Evolutionary conservation across 495 filamentous ascomycete genomes (phyloP).

Genomic region (Penicillium cinerascens): DNA sequence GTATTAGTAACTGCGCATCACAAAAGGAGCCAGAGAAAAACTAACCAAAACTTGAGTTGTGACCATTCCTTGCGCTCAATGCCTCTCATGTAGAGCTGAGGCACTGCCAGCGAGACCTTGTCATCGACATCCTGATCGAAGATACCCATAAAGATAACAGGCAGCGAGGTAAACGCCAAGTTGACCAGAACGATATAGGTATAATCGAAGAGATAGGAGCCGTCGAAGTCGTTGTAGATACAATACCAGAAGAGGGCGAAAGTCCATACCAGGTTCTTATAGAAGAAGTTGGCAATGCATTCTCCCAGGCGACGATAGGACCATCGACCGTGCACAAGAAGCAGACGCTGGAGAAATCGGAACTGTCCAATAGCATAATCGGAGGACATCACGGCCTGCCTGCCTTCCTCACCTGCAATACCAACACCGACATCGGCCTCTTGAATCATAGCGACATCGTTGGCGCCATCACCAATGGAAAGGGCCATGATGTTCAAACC

Average conservation of each 20-base stretch:
- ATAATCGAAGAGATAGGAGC: slow-evolving; percentile 95
- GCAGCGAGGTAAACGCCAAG: slow-evolving; percentile 92
- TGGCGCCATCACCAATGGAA: slow-evolving; percentile 94
- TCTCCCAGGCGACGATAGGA: slow-evolving; percentile 91
- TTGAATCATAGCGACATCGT: slow-evolving; percentile 99
- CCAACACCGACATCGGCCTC: slow-evolving; percentile 98
- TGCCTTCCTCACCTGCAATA: slow-evolving; percentile 94
- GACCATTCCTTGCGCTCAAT: slow-evolving; percentile 99
- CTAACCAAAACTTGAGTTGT: slow-evolving; percentile 91
- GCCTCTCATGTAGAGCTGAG: slow-evolving; percentile 91
- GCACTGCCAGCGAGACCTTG: slow-evolving; percentile 87
- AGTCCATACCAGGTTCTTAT: slow-evolving; percentile 99
- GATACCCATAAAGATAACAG: slow-evolving; percentile 94
- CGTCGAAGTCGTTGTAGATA: slow-evolving; percentile 91
- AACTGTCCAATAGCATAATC: slow-evolving; percentile 99
- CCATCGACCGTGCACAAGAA: slow-evolving; percentile 96
- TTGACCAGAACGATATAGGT: slow-evolving; percentile 97
- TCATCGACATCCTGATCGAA: slow-evolving; percentile 97
- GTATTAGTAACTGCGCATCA: slow-evolving; percentile 11
- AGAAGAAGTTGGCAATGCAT: slow-evolving; percentile 98
- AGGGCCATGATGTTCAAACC: slow-evolving; percentile 97
- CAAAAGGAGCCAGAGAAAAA: slow-evolving; percentile 3
- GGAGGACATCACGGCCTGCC: slow-evolving; percentile 97
- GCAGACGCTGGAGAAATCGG: slow-evolving; percentile 83
- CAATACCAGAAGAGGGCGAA: slow-evolving; percentile 98